Evolutionary conservation across 345 rosid genomes (phyloP), one percentile per base, ranked within the genome.

Genomic region (Hibiscus syriacus): DNA sequence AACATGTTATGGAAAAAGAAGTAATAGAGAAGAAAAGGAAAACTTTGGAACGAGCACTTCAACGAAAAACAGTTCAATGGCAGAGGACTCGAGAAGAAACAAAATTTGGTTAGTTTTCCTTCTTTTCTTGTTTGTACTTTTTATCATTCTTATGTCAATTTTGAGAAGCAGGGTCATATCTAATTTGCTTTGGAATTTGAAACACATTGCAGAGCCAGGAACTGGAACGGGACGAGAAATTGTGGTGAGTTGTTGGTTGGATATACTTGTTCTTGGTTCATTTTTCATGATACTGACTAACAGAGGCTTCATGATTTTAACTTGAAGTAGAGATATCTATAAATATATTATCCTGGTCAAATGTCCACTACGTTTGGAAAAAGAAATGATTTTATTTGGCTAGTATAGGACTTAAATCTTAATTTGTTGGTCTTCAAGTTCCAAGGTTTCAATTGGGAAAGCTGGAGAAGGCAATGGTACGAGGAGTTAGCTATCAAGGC

Each of bases 371-470:
- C n/a, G n/a, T n/a, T n/a, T n/a, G n/a, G n/a, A n/a, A n/a, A n/a
- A n/a, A n/a, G n/a, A n/a, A n/a, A n/a, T n/a, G n/a, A n/a, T n/a
- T n/a, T n/a, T n/a, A n/a, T n/a, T n/a, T n/a, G n/a, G n/a, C n/a
- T n/a, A n/a, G n/a, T n/a, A n/a, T n/a, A n/a, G n/a, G n/a, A n/a
- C n/a, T n/a, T n/a, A n/a, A n/a, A n/a, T n/a, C n/a, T n/a, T n/a
- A n/a, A n/a, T 66, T 53, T 54, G 13, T 55, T 38, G 63, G 30
- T 72, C 34, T 59, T 77, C 54, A 75, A 81, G 86, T 73, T 82
- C 57, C 86, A 82, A 80, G 86, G 80, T 55, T 82, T 82, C 78
- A 82, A 82, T 27, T 80, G 86, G 86, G 86, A 82, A 77, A 79
- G 83, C 55, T 80, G 83, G 78, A 80, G 81, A 75, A 75, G 78